Evolutionary conservation across 495 filamentous ascomycete genomes (phyloP).

Genomic region (Penicillium canescens): DNA sequence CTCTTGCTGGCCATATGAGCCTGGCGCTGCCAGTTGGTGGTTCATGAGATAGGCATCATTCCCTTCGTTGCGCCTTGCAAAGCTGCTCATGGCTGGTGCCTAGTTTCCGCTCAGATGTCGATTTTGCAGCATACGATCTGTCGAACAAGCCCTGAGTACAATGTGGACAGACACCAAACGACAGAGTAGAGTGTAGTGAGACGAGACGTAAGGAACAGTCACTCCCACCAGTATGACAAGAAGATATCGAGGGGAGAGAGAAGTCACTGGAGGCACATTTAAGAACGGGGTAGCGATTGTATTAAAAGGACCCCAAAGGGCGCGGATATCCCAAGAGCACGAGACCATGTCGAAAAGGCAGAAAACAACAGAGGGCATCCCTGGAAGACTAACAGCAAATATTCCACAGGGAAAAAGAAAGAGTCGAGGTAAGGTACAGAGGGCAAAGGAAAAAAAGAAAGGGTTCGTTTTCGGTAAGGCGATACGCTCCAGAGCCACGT

Average conservation of each 20-base stretch:
- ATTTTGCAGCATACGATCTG: no score
- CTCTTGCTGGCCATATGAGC: conserved; percentile 35
- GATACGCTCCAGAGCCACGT: conserved; percentile 34
- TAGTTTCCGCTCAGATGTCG: background rate
- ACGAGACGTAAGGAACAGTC: no score
- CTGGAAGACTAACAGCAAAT: conserved; percentile 31
- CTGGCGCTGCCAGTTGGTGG: conserved; percentile 34
- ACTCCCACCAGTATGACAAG: no score
- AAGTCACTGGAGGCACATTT: conserved; percentile 1
- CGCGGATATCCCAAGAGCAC: conserved; percentile 28
- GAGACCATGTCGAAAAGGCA: conserved; percentile 31
- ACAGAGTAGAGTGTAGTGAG: background rate
- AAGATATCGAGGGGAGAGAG: background rate
- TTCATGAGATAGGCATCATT: conserved; percentile 41
- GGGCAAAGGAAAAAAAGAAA: conserved; percentile 7
- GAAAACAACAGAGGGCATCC: conserved; percentile 29
- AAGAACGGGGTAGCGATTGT: conserved; percentile 21
- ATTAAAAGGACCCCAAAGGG: conserved; percentile 27
- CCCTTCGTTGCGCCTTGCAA: conserved; percentile 38
- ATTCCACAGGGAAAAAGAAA: conserved; percentile 30
- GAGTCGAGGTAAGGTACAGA: conserved; percentile 29
- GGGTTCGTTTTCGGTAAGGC: conserved; percentile 24
- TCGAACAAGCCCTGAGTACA: no score
- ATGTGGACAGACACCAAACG: no score
- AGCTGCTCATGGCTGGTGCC: conserved; percentile 34